Evolutionary conservation across 1,284 basidiomycete species (phyloP).

Genomic region (Kwoniella shivajii): DNA sequence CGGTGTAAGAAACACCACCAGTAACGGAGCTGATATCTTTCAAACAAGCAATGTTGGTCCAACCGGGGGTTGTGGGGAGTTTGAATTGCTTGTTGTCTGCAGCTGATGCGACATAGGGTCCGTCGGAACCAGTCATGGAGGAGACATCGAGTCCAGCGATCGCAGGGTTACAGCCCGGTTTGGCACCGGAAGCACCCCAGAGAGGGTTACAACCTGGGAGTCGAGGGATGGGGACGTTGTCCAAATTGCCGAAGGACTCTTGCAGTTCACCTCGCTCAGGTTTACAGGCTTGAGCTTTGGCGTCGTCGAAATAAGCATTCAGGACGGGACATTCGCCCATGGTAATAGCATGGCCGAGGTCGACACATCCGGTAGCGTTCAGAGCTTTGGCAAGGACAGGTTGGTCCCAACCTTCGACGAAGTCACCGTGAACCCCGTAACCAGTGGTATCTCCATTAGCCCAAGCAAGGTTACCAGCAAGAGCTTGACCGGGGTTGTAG

Average conservation of each 20-base stretch:
- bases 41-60: constrained; percentile 36
- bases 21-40: constrained; percentile 15
- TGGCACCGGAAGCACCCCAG: constrained; percentile 30
- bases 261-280: constrained; percentile 31
- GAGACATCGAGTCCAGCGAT: constrained; percentile 28
- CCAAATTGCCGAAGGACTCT: constrained; percentile 32
- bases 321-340: constrained; percentile 34
- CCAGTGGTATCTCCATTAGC: constrained; percentile 51
- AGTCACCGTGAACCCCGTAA: constrained; percentile 46
- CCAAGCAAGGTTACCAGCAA: constrained; percentile 44
- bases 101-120: constrained; percentile 20
- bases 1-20: constrained; percentile 18
- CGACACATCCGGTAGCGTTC: constrained; percentile 30
- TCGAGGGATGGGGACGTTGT: constrained; percentile 26
- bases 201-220: constrained; percentile 42
- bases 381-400: constrained; percentile 34
- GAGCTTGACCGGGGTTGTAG: constrained; percentile 24
- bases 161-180: constrained; percentile 32
- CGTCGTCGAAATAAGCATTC: constrained; percentile 24
- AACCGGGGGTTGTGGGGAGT: constrained; percentile 34
- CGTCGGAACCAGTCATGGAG: constrained; percentile 27
- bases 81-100: constrained; percentile 16
- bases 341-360: constrained; percentile 6
- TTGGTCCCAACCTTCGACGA: constrained; percentile 42
- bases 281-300: constrained; percentile 21